These are phyloP conservation scores for Parathielavia appendiculata DNA, from an alignment of 495 filamentous ascomycete species.

Conservation along the genomic window DNA sequence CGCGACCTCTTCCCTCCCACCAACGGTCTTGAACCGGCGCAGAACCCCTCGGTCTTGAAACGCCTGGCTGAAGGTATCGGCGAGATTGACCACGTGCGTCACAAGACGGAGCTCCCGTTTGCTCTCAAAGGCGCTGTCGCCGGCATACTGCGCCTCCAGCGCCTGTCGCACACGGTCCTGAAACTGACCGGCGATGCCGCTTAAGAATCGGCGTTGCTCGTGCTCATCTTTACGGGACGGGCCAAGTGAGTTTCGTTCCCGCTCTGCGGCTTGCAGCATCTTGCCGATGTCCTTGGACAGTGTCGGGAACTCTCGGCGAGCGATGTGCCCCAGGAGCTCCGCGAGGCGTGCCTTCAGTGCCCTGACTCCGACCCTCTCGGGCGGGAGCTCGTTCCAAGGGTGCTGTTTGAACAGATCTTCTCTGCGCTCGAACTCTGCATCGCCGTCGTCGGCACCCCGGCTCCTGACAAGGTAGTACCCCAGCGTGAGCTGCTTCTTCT, in stretches of 20 bases:
- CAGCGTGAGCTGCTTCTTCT: conserved; percentile 39
- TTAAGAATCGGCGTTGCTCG: conserved; percentile 43
- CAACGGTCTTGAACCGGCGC: conserved; percentile 5
- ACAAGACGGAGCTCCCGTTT: conserved; percentile 34
- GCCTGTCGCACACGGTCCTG: conserved; percentile 37
- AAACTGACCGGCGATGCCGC: conserved; percentile 39
- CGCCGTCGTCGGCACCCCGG: conserved; percentile 34
- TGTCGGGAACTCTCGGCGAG: conserved; percentile 45
- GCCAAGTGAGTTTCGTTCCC: conserved; percentile 39
- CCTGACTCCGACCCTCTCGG: conserved; percentile 46
- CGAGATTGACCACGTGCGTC: conserved; percentile 38
- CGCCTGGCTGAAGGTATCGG: conserved; percentile 15
- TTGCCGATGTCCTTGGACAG: conserved; percentile 41
- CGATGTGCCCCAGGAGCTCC: conserved; percentile 40
- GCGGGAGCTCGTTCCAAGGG: conserved; percentile 42
- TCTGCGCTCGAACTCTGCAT: conserved; percentile 15
- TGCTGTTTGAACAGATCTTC: conserved; percentile 31
- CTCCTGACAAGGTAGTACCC: conserved; percentile 57
- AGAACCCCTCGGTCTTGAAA: conserved; percentile 9
- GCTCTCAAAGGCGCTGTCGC: conserved; percentile 35
- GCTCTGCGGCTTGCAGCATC: conserved; percentile 32
- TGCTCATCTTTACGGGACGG: conserved; percentile 36
- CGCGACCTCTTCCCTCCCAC: not conserved
- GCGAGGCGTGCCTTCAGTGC: conserved; percentile 42
- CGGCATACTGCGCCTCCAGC: conserved; percentile 40